Percentiles rank a stretch among this genome's conserved stretches.
These are phyloP conservation scores for Berkeleyomyces basicola DNA, from an alignment of 2,329 filamentous ascomycete genomes.

Conservation along the genomic window DNA sequence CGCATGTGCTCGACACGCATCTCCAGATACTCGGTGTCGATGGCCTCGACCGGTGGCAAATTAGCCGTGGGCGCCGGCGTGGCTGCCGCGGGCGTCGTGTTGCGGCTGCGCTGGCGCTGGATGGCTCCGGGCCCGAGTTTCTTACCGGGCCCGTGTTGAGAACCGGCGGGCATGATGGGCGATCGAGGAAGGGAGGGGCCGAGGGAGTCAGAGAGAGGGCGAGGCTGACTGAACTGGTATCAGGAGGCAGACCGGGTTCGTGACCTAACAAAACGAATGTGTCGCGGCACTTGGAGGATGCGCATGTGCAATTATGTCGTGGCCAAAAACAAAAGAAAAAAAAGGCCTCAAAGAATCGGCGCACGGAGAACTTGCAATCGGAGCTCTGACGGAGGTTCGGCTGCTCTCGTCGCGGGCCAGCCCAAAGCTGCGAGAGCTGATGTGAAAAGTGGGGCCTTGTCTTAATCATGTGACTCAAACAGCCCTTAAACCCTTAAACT, in stretches of 20 bases:
- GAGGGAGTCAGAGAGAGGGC: neutral
- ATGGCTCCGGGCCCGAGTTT: slow-evolving; percentile 44
- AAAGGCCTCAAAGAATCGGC: too few species aligned
- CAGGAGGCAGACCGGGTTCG: too few species aligned
- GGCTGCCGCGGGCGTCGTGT: slow-evolving; percentile 34
- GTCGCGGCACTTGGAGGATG: too few species aligned
- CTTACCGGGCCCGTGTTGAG: slow-evolving; percentile 48
- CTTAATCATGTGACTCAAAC: rapidly evolving
- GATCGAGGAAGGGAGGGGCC: neutral
- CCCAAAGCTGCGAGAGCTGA: neutral
- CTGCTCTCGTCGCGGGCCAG: neutral
- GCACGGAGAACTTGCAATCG: too few species aligned
- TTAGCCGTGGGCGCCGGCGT: slow-evolving; percentile 26
- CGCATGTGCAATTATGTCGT: too few species aligned
- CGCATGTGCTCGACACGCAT: slow-evolving; percentile 42
- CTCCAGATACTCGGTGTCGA: slow-evolving; percentile 50
- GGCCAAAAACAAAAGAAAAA: too few species aligned
- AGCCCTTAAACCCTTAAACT: neutral
- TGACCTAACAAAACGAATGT: too few species aligned
- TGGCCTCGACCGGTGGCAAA: slow-evolving; percentile 37
- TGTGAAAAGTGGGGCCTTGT: neutral
- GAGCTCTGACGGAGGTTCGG: too few species aligned
- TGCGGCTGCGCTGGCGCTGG: slow-evolving; percentile 55
- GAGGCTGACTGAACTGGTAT: neutral
- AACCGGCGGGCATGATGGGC: slow-evolving; percentile 37